Conservation (phyloP, 805 yeast genomes). For the Sugiyamaella americana region DNA sequence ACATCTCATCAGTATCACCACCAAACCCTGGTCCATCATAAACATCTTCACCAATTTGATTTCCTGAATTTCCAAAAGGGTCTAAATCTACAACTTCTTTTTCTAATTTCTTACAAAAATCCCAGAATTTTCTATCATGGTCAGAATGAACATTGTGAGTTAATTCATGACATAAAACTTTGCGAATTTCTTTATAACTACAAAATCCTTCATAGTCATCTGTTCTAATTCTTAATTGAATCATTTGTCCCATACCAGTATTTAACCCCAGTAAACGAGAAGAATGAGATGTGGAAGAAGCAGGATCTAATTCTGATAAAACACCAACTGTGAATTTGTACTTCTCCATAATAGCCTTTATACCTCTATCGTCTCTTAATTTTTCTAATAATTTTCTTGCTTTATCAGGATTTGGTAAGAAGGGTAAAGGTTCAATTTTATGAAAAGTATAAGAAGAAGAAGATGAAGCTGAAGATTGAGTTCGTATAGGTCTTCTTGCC, state of each 20-base stretch:
- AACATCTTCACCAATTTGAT: slow-evolving; percentile 18
- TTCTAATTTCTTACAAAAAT: slow-evolving; percentile 30
- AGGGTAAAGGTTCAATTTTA: slow-evolving; percentile 27
- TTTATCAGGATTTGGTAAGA: slow-evolving; percentile 28
- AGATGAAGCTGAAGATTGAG: slow-evolving; percentile 10
- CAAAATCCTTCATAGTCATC: slow-evolving; percentile 36
- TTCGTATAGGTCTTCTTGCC: slow-evolving; percentile 14
- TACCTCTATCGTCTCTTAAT: slow-evolving; percentile 32
- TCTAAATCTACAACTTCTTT: slow-evolving; percentile 29
- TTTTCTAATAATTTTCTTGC: slow-evolving; percentile 29
- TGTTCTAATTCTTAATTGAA: slow-evolving; percentile 34
- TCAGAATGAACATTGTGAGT: slow-evolving; percentile 34
- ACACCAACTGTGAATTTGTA: slow-evolving; percentile 33
- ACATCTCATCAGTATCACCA: slow-evolving; percentile 14
- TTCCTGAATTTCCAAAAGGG: slow-evolving; percentile 28
- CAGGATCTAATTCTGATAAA: slow-evolving; percentile 36
- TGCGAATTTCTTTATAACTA: slow-evolving; percentile 29
- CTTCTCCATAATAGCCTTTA: slow-evolving; percentile 32
- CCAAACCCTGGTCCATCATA: slow-evolving; percentile 19
- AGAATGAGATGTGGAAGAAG: slow-evolving; percentile 29
- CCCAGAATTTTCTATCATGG: slow-evolving; percentile 34
- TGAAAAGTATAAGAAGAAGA: slow-evolving; percentile 29
- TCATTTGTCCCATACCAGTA: slow-evolving; percentile 31
- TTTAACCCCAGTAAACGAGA: slow-evolving; percentile 30
- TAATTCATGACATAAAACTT: slow-evolving; percentile 36